Percentiles rank a stretch among this genome's conserved stretches.
phyloP scores from a whole-genome alignment of 2,329 filamentous ascomycete genomes.

The Penicillium griseofulvum region DNA sequence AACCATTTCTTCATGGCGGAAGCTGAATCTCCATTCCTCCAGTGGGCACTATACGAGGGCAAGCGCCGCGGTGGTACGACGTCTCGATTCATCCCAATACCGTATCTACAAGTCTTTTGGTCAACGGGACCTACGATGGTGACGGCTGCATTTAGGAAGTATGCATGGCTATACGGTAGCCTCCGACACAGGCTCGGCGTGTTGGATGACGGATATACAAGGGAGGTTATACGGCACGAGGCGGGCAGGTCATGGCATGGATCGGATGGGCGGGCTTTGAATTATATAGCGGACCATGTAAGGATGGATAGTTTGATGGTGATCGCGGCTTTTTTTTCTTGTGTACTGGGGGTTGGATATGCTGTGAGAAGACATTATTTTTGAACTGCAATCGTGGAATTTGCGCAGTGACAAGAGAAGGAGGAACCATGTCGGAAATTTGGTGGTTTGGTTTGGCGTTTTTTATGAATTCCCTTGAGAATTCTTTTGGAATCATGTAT shows the following conservation, averaged over 20 bases:
- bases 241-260: conserved; percentile 22
- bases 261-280: conserved; percentile 13
- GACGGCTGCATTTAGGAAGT: conserved; percentile 15
- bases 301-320: neutral
- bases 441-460: neutral
- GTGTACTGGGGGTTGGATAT: neutral
- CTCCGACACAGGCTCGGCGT: conserved; percentile 6
- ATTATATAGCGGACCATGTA: conserved; percentile 16
- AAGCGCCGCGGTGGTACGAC: conserved; percentile 10
- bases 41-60: conserved; percentile 17
- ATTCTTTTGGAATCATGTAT: neutral
- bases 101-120: conserved; percentile 23
- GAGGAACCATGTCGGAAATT: neutral
- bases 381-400: neutral
- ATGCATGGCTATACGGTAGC: conserved; percentile 5
- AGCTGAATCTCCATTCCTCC: conserved; percentile 12
- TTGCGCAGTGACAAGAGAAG: neutral
- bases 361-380: neutral
- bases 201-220: conserved; percentile 12
- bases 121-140: conserved; percentile 22
- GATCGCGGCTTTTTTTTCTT: neutral
- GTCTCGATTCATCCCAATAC: conserved; percentile 11
- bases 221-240: conserved; percentile 10
- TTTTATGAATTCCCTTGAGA: neutral
- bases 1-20: conserved; percentile 25